These are phyloP conservation scores for Parascedosporium putredinis DNA, from an alignment of 2,329 filamentous ascomycete species.

Conservation along the genomic window DNA sequence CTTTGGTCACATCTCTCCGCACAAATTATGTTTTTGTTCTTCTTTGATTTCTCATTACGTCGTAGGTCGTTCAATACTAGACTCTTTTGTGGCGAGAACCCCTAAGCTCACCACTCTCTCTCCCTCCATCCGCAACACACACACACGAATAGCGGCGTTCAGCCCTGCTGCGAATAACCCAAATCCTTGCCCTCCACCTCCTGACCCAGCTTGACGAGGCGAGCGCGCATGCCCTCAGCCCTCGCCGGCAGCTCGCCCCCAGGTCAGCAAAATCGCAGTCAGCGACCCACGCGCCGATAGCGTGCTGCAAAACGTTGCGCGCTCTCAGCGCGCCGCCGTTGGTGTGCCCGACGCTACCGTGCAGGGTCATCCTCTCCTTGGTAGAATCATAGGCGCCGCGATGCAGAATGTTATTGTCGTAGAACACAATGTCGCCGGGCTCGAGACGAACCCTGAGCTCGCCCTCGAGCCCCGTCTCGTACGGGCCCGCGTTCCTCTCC, in stretches of 20 bases:
- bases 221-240: conserved; percentile 54
- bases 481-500: conserved; percentile 60
- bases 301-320: conserved; percentile 67
- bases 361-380: conserved; percentile 58
- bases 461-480: conserved; percentile 47
- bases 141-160: too few species aligned
- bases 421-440: conserved; percentile 75
- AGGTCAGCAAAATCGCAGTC: conserved; percentile 43
- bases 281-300: conserved; percentile 56
- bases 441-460: conserved; percentile 57
- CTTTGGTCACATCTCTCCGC: too few species aligned
- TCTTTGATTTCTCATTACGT: too few species aligned
- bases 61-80: too few species aligned
- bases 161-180: conserved; percentile 52
- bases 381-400: conserved; percentile 52
- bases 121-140: too few species aligned
- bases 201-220: conserved; percentile 50
- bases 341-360: conserved; percentile 59
- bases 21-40: too few species aligned
- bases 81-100: too few species aligned
- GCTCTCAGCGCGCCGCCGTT: conserved; percentile 46
- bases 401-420: conserved; percentile 82
- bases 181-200: conserved; percentile 43
- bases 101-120: too few species aligned
- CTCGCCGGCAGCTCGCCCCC: conserved; percentile 30